A percentile compares a stretch with the other conserved stretches of the same genome.
phyloP scores from a whole-genome alignment of 2,329 filamentous ascomycete species.

The Lasiodiplodia hormozganensis region DNA sequence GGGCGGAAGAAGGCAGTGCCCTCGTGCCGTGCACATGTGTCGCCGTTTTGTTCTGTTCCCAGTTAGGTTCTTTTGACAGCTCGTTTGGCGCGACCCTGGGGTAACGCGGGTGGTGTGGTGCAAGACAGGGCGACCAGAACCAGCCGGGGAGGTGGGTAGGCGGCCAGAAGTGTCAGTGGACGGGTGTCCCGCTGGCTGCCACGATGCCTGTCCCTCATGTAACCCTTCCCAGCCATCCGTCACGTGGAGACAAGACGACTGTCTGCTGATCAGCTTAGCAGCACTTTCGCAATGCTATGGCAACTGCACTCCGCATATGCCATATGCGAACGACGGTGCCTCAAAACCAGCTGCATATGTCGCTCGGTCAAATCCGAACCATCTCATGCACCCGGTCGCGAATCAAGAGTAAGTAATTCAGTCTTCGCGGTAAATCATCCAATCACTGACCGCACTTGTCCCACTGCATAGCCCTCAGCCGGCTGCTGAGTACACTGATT shows the following conservation, averaged over 20 bases:
- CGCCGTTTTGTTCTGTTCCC: background rate
- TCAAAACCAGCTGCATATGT: background rate
- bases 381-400: background rate
- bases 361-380: background rate
- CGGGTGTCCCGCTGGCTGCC: constrained; percentile 10
- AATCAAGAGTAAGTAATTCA: background rate
- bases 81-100: background rate
- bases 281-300: background rate
- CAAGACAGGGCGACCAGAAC: background rate
- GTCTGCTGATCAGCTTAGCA: constrained; percentile 7
- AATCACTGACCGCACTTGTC: background rate
- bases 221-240: background rate
- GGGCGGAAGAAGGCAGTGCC: background rate
- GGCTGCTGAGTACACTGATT: background rate
- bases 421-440: background rate
- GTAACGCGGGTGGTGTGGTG: background rate
- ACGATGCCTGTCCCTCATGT: constrained; percentile 8
- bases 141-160: background rate
- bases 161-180: constrained; percentile 1
- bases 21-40: background rate
- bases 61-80: constrained; percentile 3
- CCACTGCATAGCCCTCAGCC: background rate
- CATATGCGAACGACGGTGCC: background rate
- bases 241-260: background rate
- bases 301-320: background rate